phyloP scores from a whole-genome alignment of 495 filamentous ascomycete species.

The Podospora australis region DNA sequence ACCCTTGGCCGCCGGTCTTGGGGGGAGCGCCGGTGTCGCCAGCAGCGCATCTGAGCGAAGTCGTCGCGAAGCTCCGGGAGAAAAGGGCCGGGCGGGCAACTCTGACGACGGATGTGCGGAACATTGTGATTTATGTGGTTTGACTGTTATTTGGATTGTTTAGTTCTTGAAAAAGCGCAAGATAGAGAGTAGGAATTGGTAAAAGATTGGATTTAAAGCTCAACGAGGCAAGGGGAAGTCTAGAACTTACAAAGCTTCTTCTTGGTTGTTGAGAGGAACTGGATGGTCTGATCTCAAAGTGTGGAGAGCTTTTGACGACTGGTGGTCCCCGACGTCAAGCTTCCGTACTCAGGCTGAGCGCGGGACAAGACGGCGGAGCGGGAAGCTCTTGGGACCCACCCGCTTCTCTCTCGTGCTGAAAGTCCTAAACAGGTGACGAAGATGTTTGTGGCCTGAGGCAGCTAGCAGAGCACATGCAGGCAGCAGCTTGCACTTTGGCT shows the following conservation, averaged over 20 bases:
- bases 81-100: conserved; percentile 45
- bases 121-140: conserved; percentile 43
- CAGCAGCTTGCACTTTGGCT: no score
- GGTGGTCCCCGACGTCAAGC: conserved; percentile 10
- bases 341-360: conserved; percentile 9
- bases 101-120: conserved; percentile 57
- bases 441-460: conserved; percentile 1
- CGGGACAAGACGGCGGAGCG: conserved; percentile 2
- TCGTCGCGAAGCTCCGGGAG: conserved; percentile 54
- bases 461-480: no score
- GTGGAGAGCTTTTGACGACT: conserved; percentile 2
- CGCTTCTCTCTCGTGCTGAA: no score
- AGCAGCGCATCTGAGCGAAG: conserved; percentile 54
- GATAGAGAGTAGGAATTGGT: not conserved
- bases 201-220: not conserved
- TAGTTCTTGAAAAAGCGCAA: not conserved
- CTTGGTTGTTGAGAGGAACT: not conserved
- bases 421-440: no score
- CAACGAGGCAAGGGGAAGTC: not conserved
- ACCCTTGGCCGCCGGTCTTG: conserved; percentile 38
- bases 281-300: not conserved
- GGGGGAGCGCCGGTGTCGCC: conserved; percentile 65
- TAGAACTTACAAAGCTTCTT: not conserved
- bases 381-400: not conserved
- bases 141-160: not conserved